Conservation (phyloP, 208 protist genomes). For the Sergeia podlipaevii region DNA sequence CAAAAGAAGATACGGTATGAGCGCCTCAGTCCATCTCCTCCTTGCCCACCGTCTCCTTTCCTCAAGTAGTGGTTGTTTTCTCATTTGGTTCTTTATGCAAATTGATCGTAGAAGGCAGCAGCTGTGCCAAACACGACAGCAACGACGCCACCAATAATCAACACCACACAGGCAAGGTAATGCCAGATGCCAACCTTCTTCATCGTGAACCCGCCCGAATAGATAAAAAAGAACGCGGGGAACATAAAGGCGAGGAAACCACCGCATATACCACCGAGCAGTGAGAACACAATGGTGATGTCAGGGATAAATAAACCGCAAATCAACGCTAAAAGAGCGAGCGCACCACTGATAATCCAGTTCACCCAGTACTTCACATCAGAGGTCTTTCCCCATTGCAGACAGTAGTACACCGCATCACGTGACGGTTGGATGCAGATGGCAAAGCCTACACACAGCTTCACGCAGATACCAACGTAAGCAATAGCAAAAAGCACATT, state of each 20-base stretch:
- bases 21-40: too few relatives aligned
- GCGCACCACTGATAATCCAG: slow-evolving; percentile 30
- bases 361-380: slow-evolving; percentile 50
- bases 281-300: slow-evolving; percentile 73
- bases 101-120: slow-evolving; percentile 41
- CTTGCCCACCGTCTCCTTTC: too few relatives aligned
- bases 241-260: slow-evolving; percentile 79
- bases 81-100: too few relatives aligned
- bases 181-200: slow-evolving; percentile 38
- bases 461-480: slow-evolving; percentile 71
- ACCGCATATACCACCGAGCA: slow-evolving; percentile 70
- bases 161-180: slow-evolving; percentile 41
- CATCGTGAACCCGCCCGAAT: slow-evolving; percentile 56
- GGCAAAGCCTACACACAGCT: slow-evolving; percentile 75
- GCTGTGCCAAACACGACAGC: slow-evolving; percentile 68
- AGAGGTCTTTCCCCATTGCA: slow-evolving; percentile 40
- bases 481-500: slow-evolving; percentile 43
- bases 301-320: slow-evolving; percentile 72
- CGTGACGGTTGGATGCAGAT: slow-evolving; percentile 70
- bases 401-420: slow-evolving; percentile 63
- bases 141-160: slow-evolving; percentile 60
- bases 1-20: too few relatives aligned
- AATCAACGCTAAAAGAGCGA: slow-evolving; percentile 54
- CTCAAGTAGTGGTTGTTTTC: too few relatives aligned
- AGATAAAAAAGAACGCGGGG: slow-evolving; percentile 76